Evolutionary conservation across 108 stramenopile genomes (phyloP).

Genomic region (Parietichytrium sp.): DNA sequence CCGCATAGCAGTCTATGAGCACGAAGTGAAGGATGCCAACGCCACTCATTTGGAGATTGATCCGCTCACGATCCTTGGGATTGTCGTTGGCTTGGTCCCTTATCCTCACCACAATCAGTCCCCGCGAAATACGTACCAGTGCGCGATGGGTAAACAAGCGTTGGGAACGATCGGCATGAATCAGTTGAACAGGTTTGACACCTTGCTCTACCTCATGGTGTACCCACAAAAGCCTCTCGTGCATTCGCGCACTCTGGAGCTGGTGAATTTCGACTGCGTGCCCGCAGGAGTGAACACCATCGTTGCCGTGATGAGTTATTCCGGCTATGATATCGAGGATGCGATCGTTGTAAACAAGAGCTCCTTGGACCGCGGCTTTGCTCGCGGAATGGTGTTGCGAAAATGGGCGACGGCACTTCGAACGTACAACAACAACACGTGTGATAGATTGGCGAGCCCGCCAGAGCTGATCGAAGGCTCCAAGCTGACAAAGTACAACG

Average conservation of each 20-base stretch:
- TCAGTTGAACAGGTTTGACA: conserved; percentile 98
- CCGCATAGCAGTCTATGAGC: conserved; percentile 25
- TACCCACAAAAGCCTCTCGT: conserved; percentile 98
- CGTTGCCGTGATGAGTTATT: conserved; percentile 96
- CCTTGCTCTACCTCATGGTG: conserved; percentile 97
- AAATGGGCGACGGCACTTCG: conserved; percentile 31
- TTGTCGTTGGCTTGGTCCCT: conserved; percentile 88
- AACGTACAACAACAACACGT: conserved; percentile 37
- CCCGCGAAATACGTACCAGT: conserved; percentile 98
- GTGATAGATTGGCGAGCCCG: conserved; percentile 12
- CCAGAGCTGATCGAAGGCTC: neutral
- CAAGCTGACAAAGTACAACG: neutral
- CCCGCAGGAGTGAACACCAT: conserved; percentile 95
- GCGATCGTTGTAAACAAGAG: conserved; percentile 96
- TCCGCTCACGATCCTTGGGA: conserved; percentile 79
- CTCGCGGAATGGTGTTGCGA: conserved; percentile 69
- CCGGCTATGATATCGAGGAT: conserved; percentile 98
- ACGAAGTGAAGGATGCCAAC: conserved; percentile 51
- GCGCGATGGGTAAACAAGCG: conserved; percentile 78
- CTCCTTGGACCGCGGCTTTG: conserved; percentile 95
- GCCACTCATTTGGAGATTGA: conserved; percentile 99
- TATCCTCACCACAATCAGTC: conserved; percentile 99
- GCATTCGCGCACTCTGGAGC: conserved; percentile 95
- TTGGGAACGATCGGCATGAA: conserved; percentile 96
- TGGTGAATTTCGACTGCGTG: conserved; percentile 93